phyloP scores from a whole-genome alignment of 768 basidiomycete species.

The Naganishia randhawae region DNA sequence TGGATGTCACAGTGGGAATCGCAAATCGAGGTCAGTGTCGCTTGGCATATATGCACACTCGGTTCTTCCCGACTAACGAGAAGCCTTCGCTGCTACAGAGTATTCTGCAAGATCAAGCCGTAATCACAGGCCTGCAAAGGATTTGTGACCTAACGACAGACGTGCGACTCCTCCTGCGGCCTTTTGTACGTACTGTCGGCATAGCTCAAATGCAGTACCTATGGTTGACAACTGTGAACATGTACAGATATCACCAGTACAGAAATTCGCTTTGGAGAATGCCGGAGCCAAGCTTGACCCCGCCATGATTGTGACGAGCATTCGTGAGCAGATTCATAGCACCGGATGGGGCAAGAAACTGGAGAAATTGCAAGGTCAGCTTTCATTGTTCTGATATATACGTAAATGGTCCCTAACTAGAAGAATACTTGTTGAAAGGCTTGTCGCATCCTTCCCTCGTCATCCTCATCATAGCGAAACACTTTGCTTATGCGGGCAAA shows the following conservation, averaged over 20 bases:
- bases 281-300: background rate
- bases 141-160: slow-evolving; percentile 44
- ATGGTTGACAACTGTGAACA: background rate
- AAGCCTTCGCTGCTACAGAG: background rate
- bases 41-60: slow-evolving; percentile 23
- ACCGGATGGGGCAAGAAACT: slow-evolving; percentile 44
- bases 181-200: slow-evolving; percentile 38
- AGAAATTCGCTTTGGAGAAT: slow-evolving; percentile 1
- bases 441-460: slow-evolving; percentile 75
- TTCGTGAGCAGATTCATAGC: slow-evolving; percentile 36
- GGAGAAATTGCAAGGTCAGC: slow-evolving; percentile 42
- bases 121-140: slow-evolving; percentile 30
- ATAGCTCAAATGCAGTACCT: background rate
- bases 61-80: slow-evolving; percentile 30
- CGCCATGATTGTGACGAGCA: background rate
- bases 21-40: slow-evolving; percentile 56
- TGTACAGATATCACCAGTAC: slow-evolving; percentile 3
- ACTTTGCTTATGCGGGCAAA: slow-evolving; percentile 71
- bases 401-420: too few relatives aligned
- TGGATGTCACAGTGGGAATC: slow-evolving; percentile 64
- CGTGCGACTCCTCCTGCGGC: slow-evolving; percentile 40
- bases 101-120: background rate
- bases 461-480: slow-evolving; percentile 77
- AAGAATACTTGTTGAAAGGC: slow-evolving; percentile 57
- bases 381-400: background rate